phyloP scores from a whole-genome alignment of 352 stramenopile genomes.

The Phytophthora ohioensis region DNA sequence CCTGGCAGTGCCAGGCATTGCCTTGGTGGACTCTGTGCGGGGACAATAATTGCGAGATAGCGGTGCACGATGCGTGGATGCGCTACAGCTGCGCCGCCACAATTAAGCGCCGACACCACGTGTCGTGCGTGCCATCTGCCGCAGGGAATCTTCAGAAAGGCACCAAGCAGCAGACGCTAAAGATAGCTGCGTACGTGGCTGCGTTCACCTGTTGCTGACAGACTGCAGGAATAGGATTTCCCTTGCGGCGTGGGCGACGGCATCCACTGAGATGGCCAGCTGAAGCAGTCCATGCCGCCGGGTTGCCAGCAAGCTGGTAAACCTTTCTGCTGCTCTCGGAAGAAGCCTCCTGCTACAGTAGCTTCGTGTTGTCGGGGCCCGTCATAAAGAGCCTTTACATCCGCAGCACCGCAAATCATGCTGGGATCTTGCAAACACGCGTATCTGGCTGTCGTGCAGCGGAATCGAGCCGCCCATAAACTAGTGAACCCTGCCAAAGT shows the following conservation, averaged over 20 bases:
- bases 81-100: conserved; percentile 4
- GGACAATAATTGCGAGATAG: conserved; percentile 13
- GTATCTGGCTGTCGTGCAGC: conserved; percentile 9
- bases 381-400: background rate
- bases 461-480: conserved; percentile 2
- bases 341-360: too few species aligned
- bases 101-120: conserved; percentile 6
- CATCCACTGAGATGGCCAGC: conserved; percentile 7
- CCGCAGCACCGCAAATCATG: background rate
- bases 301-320: background rate
- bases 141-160: conserved; percentile 27
- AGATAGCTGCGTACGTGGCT: background rate
- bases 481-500: background rate
- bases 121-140: conserved; percentile 3
- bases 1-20: background rate
- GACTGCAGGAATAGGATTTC: conserved; percentile 5
- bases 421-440: too few species aligned
- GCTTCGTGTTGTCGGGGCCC: too few species aligned
- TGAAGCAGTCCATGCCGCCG: background rate
- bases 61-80: conserved; percentile 9
- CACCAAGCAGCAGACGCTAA: conserved; percentile 18
- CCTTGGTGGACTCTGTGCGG: background rate
- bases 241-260: background rate
- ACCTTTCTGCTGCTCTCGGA: too few species aligned
- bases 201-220: background rate